These are phyloP conservation scores for Talinum fruticosum DNA, from an alignment of 148 eudicot species.

Conservation along the genomic window DNA sequence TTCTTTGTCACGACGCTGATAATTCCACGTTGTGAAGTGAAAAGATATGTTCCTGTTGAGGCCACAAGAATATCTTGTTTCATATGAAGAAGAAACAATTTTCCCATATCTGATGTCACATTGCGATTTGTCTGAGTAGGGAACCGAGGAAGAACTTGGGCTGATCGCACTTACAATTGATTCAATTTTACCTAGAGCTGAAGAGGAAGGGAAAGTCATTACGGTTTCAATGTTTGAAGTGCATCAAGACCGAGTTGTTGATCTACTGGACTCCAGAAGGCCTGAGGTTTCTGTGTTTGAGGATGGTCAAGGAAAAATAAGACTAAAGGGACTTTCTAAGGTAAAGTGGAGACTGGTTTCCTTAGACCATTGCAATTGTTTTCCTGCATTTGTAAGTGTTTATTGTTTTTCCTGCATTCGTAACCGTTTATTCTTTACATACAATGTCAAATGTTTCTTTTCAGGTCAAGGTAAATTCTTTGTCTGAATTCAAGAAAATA, in stretches of 20 bases:
- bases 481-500: constrained; percentile 50
- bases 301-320: constrained; percentile 65
- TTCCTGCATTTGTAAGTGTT: neutral
- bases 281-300: constrained; percentile 67
- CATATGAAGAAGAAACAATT: neutral
- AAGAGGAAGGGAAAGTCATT: constrained; percentile 45
- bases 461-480: constrained; percentile 57
- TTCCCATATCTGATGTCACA: neutral
- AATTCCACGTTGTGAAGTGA: neutral
- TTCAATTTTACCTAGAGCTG: constrained; percentile 47
- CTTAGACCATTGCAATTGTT: neutral
- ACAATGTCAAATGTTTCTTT: constrained; percentile 6
- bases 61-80: no score
- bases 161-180: constrained; percentile 48
- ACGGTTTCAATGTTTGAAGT: constrained; percentile 71
- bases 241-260: constrained; percentile 60
- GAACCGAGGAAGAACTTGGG: constrained; percentile 62
- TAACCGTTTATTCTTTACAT: neutral
- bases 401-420: no score
- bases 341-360: constrained; percentile 24
- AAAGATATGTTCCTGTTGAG: neutral
- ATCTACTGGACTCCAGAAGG: constrained; percentile 53
- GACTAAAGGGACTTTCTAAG: constrained; percentile 82
- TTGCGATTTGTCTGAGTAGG: constrained; percentile 36
- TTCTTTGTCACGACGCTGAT: neutral